A percentile compares a stretch with the other conserved stretches of the same genome.
Evolutionary conservation across 1,139 yeast species (phyloP).

Genomic region (Debaryomyces fabryi): DNA sequence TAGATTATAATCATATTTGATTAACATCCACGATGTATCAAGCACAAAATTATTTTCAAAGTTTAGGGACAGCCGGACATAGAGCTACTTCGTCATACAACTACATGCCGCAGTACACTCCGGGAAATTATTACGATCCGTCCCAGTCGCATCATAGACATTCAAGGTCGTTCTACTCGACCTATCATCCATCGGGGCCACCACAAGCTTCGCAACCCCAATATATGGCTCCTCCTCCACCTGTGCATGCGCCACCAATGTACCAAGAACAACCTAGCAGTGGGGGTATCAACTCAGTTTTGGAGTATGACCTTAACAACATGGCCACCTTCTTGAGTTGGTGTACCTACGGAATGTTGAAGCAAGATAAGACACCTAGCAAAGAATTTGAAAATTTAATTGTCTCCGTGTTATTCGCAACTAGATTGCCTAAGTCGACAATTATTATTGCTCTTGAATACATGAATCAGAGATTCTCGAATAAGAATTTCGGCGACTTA

Average conservation of each 20-base stretch:
- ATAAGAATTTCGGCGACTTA: conserved; percentile 30
- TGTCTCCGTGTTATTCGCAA: conserved; percentile 78
- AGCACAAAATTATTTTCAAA: conserved; percentile 25
- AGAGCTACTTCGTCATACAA: conserved; percentile 35
- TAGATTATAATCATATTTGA: conserved; percentile 8
- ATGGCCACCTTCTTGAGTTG: conserved; percentile 79
- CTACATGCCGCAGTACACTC: conserved; percentile 25
- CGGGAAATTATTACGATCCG: conserved; percentile 12
- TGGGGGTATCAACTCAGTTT: conserved; percentile 77
- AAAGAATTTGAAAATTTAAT: conserved; percentile 62
- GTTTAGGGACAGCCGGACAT: conserved; percentile 44
- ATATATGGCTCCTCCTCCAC: conserved; percentile 14
- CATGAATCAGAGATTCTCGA: conserved; percentile 51
- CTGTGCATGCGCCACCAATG: conserved; percentile 17
- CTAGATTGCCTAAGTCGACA: conserved; percentile 83
- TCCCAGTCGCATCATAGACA: conserved; percentile 13
- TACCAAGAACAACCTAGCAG: conserved; percentile 32
- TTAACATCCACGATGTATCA: conserved; percentile 20
- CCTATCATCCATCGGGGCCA: conserved; percentile 17
- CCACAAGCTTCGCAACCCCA: conserved; percentile 17
- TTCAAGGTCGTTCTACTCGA: conserved; percentile 16
- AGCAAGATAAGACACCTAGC: conserved; percentile 51
- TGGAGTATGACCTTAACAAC: conserved; percentile 74
- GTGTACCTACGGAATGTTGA: conserved; percentile 65
- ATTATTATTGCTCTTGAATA: conserved; percentile 79